Evolutionary conservation across 2,329 filamentous ascomycete species (phyloP), one percentile per base, ranked within the genome.

Genomic region (Paraconiothyrium sp.): DNA sequence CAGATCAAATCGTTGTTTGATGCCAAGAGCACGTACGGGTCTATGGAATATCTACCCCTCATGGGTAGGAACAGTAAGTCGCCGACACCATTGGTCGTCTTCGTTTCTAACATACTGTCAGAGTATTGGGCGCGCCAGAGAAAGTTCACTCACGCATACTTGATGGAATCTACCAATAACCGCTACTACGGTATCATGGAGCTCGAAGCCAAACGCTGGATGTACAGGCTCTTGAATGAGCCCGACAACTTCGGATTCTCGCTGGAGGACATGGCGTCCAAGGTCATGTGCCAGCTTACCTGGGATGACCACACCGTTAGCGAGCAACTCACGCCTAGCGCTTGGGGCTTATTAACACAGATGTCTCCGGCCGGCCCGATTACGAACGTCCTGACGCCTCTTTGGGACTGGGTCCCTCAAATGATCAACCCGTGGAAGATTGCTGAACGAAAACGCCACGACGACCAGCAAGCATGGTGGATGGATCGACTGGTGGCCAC

Each of bases 331-430:
- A 84, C 80, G 10, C 80, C 81, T 51, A 84, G 81, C 61, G 85
- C 85, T 1, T 86, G 84, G 84, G 84, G 84, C n/a, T 76, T 86
- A 1, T 75, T 87, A 16, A 85, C 80, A 4, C 84, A 86, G 57
- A 87, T 87, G 84, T 86, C 84, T 1, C 85, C 85, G 0, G 84
- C 85, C 30, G 85, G 85, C 0, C 84, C 85, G 1, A 84, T 87
- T 64, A 86, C 84, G n/a, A 87, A 86, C 61, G 80, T 86, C 4
- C 57, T 86, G 44, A 86, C 84, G 3, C 84, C 84, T 4, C 77
- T 87, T 0, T 86, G 84, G 84, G 79, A 85, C 60, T 56, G 54
- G 54, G 69, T 86, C 1, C 84, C 84, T 1, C 73, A 77, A 59
- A 64, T 73, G 14, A 77, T 86, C 49, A 86, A 86, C 65, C 84